Conservation (phyloP, 2,329 filamentous ascomycete species). For the Apiospora arundinis region DNA sequence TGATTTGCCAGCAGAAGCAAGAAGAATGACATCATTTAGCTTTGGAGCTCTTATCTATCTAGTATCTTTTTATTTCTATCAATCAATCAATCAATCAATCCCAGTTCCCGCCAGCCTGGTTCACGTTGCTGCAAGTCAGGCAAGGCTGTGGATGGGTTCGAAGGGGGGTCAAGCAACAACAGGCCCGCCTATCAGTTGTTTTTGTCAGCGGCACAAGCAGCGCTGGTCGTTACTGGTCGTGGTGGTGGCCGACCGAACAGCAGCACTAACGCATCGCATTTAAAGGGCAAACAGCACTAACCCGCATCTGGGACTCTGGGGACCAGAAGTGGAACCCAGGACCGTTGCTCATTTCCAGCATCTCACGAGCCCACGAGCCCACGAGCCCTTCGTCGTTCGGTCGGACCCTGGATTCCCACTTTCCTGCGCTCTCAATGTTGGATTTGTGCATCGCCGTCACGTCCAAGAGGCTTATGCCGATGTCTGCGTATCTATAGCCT, state of each 20-base stretch:
- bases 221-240: background rate
- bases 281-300: background rate
- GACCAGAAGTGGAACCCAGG: background rate
- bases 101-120: constrained; percentile 11
- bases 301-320: constrained; percentile 5
- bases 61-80: background rate
- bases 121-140: constrained; percentile 8
- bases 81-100: background rate
- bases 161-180: background rate
- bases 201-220: constrained; percentile 7
- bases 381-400: background rate
- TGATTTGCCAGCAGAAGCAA: constrained; percentile 2
- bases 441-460: background rate
- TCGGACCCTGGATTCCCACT: constrained; percentile 5
- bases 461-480: background rate
- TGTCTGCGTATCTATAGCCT: background rate
- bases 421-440: background rate
- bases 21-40: constrained; percentile 1
- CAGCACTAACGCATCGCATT: background rate
- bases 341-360: constrained; percentile 16
- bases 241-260: background rate
- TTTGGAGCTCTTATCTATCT: background rate
- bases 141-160: constrained; percentile 15
- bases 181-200: background rate
- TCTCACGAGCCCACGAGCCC: constrained; percentile 3